phyloP scores from a whole-genome alignment of 805 yeast genomes.

The Hanseniaspora osmophila region DNA sequence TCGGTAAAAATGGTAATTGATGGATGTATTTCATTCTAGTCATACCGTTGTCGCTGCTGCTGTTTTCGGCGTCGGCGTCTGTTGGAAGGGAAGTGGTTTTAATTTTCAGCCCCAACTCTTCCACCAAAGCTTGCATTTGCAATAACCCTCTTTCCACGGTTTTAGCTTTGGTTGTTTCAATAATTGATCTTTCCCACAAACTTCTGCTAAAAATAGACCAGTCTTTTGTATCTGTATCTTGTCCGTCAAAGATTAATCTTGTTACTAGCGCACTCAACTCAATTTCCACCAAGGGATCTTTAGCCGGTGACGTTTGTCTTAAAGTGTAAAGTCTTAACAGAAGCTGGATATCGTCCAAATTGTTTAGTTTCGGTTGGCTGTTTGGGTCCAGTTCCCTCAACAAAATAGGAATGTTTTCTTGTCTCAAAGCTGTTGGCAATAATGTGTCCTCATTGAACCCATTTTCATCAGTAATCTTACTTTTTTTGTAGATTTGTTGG shows the following conservation, averaged over 20 bases:
- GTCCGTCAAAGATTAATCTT: slow-evolving; percentile 45
- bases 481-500: slow-evolving; percentile 26
- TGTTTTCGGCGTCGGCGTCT: slow-evolving; percentile 17
- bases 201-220: slow-evolving; percentile 74
- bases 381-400: slow-evolving; percentile 59
- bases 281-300: slow-evolving; percentile 60
- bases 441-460: slow-evolving; percentile 30
- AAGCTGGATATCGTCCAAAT: slow-evolving; percentile 61
- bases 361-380: slow-evolving; percentile 57
- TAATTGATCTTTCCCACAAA: slow-evolving; percentile 76
- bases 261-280: slow-evolving; percentile 66
- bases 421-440: slow-evolving; percentile 49
- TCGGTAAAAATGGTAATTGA: slow-evolving; percentile 62
- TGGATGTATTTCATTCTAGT: slow-evolving; percentile 58
- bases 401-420: slow-evolving; percentile 45
- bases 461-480: slow-evolving; percentile 26
- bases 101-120: slow-evolving; percentile 65
- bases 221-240: slow-evolving; percentile 29
- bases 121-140: slow-evolving; percentile 84
- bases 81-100: slow-evolving; percentile 36
- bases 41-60: slow-evolving; percentile 22
- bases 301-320: slow-evolving; percentile 57
- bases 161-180: slow-evolving; percentile 67
- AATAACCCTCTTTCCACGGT: slow-evolving; percentile 89
- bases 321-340: slow-evolving; percentile 52